A percentile compares a stretch with the other conserved stretches of the same genome.
phyloP scores from a whole-genome alignment of 257 asterid genomes.

The Coffea eugenioides region DNA sequence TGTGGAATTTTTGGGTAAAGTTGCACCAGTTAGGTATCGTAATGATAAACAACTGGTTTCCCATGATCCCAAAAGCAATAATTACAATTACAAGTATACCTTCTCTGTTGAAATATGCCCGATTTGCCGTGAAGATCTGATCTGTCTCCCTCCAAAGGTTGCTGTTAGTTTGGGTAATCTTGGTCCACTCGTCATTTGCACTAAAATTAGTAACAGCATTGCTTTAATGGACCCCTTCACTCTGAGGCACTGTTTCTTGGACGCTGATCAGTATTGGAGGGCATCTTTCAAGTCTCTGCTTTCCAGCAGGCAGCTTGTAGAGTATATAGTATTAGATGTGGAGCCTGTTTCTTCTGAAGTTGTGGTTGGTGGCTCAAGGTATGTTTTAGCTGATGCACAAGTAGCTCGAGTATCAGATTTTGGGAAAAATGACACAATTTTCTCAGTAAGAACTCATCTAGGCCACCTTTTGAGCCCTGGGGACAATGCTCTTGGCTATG shows the following conservation, averaged over 20 bases:
- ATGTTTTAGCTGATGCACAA: slow-evolving; percentile 31
- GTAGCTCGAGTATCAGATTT: slow-evolving; percentile 36
- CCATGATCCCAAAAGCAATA: slow-evolving; percentile 34
- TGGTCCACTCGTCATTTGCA: slow-evolving; percentile 35
- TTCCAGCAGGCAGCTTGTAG: slow-evolving; percentile 33
- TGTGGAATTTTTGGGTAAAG: slow-evolving; percentile 34
- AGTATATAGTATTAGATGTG: slow-evolving; percentile 28
- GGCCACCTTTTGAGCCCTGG: slow-evolving; percentile 30
- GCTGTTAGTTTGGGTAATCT: slow-evolving; percentile 29
- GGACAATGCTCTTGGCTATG: slow-evolving; percentile 34
- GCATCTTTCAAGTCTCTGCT: slow-evolving; percentile 28
- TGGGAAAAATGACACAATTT: slow-evolving; percentile 29
- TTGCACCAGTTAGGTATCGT: slow-evolving; percentile 23
- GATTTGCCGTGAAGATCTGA: slow-evolving; percentile 34
- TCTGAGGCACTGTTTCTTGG: slow-evolving; percentile 30
- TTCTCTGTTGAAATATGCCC: slow-evolving; percentile 34
- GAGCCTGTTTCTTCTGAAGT: slow-evolving; percentile 26
- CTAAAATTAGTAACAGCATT: slow-evolving; percentile 30
- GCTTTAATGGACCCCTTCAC: slow-evolving; percentile 32
- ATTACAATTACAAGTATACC: slow-evolving; percentile 28
- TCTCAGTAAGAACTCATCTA: slow-evolving; percentile 25
- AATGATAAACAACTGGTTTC: slow-evolving; percentile 35
- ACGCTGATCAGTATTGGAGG: slow-evolving; percentile 34
- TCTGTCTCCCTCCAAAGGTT: slow-evolving; percentile 31
- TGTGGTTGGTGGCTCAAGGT: slow-evolving; percentile 29